Base-by-base conservation (phyloP, 2,329 filamentous ascomycete genomes). In the Alternaria incomplexa region DNA sequence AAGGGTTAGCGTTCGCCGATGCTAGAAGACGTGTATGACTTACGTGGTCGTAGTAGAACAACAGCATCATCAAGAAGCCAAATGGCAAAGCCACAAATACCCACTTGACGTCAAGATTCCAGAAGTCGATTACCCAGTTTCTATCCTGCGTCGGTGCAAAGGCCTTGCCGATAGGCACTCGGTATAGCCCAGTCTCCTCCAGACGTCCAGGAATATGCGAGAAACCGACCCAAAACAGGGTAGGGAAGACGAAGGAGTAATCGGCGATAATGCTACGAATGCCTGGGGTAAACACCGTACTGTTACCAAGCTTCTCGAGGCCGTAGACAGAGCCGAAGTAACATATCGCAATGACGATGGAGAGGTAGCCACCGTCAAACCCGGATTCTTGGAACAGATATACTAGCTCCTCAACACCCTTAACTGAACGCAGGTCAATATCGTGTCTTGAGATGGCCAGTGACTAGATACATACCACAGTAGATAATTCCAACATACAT, bases 31-130 rank as follows among this genome's bases (percentile, higher is more conserved):
- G 25, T 22, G n/a, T 15, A 48, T 10, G 15, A 59, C 67, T 58
- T 73, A 83, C 82, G 72, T 87, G 85, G 72, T 87, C 85, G 67
- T 86, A 87, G 73, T 87, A 87, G 76, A 87, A 87, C 3, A 87
- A 80, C 12, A 87, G 78, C 64, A 85, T 86, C 28, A 86, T 74
- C 26, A 87, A 70, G 56, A 87, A 83, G 0, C 84, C 85, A 61
- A 87, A 85, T 0, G 85, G 85, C 22, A 86, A 66, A 3, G 85
- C 83, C 1, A 85, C 81, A 58, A 87, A 87, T 3, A 86, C 79
- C 83, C 84, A 86, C 65, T 83, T 84, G 17, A 80, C 79, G 15
- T 83, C 80, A 5, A 87, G 74, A 22, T 81, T 83, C 84, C 85
- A 87, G 67, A 87, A 87, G 36, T 83, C 78, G 10, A 87, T 83